Evolutionary conservation across 805 yeast species (phyloP).

Genomic region (Zygosaccharomyces bailii): DNA sequence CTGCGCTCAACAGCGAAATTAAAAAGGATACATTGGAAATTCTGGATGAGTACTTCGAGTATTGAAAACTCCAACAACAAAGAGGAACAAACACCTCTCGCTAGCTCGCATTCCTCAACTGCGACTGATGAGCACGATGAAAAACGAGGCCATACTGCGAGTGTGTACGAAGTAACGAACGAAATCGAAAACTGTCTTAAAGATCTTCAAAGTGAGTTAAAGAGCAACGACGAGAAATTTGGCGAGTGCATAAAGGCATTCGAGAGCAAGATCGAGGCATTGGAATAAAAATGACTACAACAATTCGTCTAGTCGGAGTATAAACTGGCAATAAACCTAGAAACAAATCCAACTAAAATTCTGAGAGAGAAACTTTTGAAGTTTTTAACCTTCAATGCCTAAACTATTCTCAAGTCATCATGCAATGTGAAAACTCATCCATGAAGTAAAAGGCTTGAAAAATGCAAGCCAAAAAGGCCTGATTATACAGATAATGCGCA

Average conservation of each 20-base stretch:
- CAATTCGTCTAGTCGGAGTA: neutral
- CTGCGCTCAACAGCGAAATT: too few species aligned
- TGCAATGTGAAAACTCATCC: neutral
- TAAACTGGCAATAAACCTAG: too few species aligned
- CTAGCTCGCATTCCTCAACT: conserved; percentile 9
- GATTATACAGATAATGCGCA: too few species aligned
- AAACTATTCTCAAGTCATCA: neutral
- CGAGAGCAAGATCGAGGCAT: conserved; percentile 21
- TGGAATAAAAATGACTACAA: neutral
- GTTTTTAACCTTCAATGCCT: too few species aligned
- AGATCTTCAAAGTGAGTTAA: conserved; percentile 19
- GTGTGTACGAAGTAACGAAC: conserved; percentile 31
- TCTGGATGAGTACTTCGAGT: conserved; percentile 13
- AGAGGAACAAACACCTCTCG: conserved; percentile 11
- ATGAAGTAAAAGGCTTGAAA: too few species aligned
- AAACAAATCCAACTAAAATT: too few species aligned
- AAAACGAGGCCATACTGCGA: conserved; percentile 14
- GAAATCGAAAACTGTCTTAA: conserved; percentile 28
- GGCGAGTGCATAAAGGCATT: conserved; percentile 18
- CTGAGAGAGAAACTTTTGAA: too few species aligned
- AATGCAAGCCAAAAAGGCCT: too few species aligned
- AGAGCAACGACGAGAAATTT: conserved; percentile 25
- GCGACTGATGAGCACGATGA: conserved; percentile 8
- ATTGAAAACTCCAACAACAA: neutral
- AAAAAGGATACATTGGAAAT: neutral